Conservation (phyloP, 768 basidiomycete species). For the Floccularia luteovirens region DNA sequence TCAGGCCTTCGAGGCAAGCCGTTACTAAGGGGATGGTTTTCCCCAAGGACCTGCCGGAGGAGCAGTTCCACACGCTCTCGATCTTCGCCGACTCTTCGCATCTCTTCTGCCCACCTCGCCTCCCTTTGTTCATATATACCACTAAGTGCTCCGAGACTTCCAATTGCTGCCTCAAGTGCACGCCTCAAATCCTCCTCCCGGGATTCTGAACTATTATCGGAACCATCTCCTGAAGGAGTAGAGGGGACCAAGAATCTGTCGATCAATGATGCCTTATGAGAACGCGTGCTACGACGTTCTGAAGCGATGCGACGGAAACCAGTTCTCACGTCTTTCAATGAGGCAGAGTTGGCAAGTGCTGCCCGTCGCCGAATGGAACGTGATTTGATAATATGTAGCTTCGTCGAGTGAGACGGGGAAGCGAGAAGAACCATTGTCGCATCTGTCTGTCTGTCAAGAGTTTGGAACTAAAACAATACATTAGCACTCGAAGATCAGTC, state of each 20-base stretch:
- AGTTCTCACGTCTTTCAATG: slow-evolving; percentile 44
- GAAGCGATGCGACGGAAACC: slow-evolving; percentile 54
- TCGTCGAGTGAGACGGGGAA: slow-evolving; percentile 65
- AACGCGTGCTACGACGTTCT: slow-evolving; percentile 40
- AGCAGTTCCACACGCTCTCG: slow-evolving; percentile 60
- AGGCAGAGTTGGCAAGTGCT: slow-evolving; percentile 33
- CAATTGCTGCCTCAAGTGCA: slow-evolving; percentile 60
- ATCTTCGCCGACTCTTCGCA: slow-evolving; percentile 57
- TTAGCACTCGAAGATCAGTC: not conserved
- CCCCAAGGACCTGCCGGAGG: slow-evolving; percentile 54
- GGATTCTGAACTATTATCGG: slow-evolving; percentile 42
- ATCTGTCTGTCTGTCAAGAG: slow-evolving; percentile 74
- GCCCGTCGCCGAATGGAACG: slow-evolving; percentile 60
- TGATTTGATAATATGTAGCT: slow-evolving; percentile 56
- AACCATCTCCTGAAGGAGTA: slow-evolving; percentile 41
- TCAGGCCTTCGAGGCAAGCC: too few relatives aligned
- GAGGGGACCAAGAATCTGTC: slow-evolving; percentile 42
- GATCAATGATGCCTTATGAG: slow-evolving; percentile 33
- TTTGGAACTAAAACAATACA: slow-evolving; percentile 51
- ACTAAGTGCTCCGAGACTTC: slow-evolving; percentile 55
- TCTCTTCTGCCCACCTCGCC: slow-evolving; percentile 64
- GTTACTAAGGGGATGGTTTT: slow-evolving; percentile 10
- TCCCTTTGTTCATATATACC: slow-evolving; percentile 64
- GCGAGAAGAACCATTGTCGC: slow-evolving; percentile 39
- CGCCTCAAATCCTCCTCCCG: slow-evolving; percentile 61